phyloP scores from a whole-genome alignment of 371 early-diverging fungal species.

The Mortierella sp. region DNA sequence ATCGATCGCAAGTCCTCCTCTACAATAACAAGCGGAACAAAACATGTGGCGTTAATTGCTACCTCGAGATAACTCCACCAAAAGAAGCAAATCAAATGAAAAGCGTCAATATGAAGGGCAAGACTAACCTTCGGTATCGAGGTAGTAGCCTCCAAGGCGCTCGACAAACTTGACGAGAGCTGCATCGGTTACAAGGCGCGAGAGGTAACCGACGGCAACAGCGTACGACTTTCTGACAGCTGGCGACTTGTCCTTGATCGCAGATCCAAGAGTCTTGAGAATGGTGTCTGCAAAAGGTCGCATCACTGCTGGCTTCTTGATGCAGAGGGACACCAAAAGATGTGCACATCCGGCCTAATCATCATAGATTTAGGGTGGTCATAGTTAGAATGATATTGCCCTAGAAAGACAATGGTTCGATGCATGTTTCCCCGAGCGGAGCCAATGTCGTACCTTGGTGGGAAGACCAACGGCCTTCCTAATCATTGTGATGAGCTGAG shows the following conservation, averaged over 20 bases:
- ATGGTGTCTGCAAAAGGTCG: constrained; percentile 73
- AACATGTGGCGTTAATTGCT: not conserved
- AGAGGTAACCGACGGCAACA: constrained; percentile 86
- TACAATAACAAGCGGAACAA: constrained; percentile 19
- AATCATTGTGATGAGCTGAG: constrained; percentile 78
- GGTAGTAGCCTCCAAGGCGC: constrained; percentile 79
- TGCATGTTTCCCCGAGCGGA: no score
- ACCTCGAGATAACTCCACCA: not conserved
- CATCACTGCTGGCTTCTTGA: constrained; percentile 73
- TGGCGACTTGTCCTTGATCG: constrained; percentile 82
- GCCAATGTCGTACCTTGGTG: constrained; percentile 77
- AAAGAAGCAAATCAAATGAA: not conserved
- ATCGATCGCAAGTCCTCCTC: constrained; percentile 85
- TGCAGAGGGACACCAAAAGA: constrained; percentile 82
- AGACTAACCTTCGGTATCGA: constrained; percentile 72
- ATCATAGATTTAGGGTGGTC: not conserved
- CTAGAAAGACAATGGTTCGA: not conserved
- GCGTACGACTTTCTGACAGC: constrained; percentile 90
- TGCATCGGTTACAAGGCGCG: constrained; percentile 71
- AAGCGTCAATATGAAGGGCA: not conserved
- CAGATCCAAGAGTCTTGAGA: constrained; percentile 82
- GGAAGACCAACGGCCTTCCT: constrained; percentile 91
- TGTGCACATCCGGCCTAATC: constrained; percentile 90
- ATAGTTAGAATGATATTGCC: not conserved
- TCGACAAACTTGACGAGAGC: constrained; percentile 75